These are phyloP conservation scores for Atkinsonella texensis DNA, from an alignment of 2,329 filamentous ascomycete genomes.

Conservation along the genomic window DNA sequence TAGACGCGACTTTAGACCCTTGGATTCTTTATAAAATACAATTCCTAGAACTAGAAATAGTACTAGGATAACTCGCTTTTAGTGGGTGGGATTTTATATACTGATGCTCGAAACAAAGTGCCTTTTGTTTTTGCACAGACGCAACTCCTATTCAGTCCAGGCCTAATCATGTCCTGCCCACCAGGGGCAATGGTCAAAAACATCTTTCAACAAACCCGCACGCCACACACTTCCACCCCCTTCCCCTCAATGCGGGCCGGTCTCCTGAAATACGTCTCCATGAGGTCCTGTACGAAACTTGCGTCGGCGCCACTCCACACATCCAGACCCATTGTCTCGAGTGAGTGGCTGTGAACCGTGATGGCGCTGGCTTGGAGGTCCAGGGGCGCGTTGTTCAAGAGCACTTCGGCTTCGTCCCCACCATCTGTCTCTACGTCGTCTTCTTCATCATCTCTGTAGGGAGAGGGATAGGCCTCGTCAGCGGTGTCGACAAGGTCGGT, in stretches of 20 bases:
- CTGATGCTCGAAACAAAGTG: too few species aligned
- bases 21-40: too few species aligned
- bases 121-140: too few species aligned
- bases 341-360: slow-evolving; percentile 48
- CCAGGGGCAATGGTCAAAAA: neutral
- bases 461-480: slow-evolving; percentile 28
- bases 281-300: slow-evolving; percentile 53
- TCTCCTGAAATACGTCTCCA: slow-evolving; percentile 53
- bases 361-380: slow-evolving; percentile 31
- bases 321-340: slow-evolving; percentile 65
- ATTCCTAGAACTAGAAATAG: too few species aligned
- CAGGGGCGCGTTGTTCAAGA: slow-evolving; percentile 13
- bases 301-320: slow-evolving; percentile 62
- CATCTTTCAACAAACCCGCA: slow-evolving; percentile 47
- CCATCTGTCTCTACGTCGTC: slow-evolving; percentile 22
- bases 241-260: slow-evolving; percentile 52
- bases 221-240: slow-evolving; percentile 62
- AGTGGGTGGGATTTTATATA: too few species aligned
- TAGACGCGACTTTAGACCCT: too few species aligned
- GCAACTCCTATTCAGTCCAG: too few species aligned
- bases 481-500: slow-evolving; percentile 44
- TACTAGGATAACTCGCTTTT: too few species aligned
- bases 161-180: too few species aligned
- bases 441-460: slow-evolving; percentile 24
- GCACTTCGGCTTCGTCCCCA: slow-evolving; percentile 11